Conservation (phyloP, 2,329 filamentous ascomycete species). For the Aureobasidium sp. region DNA sequence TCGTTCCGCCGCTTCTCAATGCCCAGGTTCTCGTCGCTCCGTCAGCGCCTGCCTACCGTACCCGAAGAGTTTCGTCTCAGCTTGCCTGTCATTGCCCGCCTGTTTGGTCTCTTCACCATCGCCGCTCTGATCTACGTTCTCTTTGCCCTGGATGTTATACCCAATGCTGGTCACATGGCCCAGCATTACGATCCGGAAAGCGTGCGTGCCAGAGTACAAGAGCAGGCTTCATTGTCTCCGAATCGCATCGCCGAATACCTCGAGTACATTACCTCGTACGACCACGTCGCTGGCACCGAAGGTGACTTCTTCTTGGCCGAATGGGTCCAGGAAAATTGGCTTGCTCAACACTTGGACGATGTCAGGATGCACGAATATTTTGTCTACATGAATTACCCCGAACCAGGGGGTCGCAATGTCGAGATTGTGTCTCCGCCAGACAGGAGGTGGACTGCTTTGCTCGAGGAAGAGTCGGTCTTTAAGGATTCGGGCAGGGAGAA, state of each 20-base stretch:
- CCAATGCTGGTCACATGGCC: constrained; percentile 55
- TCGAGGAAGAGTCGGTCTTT: constrained; percentile 75
- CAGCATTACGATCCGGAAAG: constrained; percentile 79
- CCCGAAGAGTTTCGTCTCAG: constrained; percentile 45
- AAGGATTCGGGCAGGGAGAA: constrained; percentile 46
- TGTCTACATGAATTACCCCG: constrained; percentile 91
- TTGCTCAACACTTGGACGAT: constrained; percentile 63
- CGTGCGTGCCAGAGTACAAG: constrained; percentile 67
- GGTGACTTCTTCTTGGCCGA: constrained; percentile 81
- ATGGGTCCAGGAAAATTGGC: constrained; percentile 75
- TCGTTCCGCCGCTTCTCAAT: constrained; percentile 40
- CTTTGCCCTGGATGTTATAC: constrained; percentile 79
- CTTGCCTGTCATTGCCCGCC: constrained; percentile 63
- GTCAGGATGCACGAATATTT: constrained; percentile 62
- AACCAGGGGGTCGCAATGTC: constrained; percentile 66
- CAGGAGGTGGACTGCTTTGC: constrained; percentile 64
- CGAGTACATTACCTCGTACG: constrained; percentile 70
- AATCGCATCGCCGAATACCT: constrained; percentile 59
- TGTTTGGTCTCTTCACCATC: constrained; percentile 69
- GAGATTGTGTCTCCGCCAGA: constrained; percentile 68
- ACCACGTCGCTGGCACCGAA: constrained; percentile 90
- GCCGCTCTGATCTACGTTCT: constrained; percentile 74
- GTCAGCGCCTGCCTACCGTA: constrained; percentile 31
- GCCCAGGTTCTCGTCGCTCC: constrained; percentile 19
- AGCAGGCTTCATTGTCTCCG: constrained; percentile 55